These are phyloP conservation scores for Fraxinus paxiana DNA, from an alignment of 305 asterid genomes.

Conservation along the genomic window DNA sequence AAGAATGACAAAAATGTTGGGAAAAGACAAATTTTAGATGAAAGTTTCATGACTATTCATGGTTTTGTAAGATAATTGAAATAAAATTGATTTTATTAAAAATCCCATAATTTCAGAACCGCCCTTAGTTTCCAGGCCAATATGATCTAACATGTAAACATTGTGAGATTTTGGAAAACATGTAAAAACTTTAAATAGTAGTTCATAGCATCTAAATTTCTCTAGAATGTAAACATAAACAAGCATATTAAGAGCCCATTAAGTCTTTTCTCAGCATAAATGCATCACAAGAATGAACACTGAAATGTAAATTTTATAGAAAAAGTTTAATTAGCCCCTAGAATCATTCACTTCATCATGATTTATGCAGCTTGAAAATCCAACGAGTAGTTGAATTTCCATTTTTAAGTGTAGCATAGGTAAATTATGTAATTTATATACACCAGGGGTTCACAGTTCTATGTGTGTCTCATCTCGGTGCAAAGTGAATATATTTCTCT, in stretches of 20 bases:
- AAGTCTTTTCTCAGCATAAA: background rate
- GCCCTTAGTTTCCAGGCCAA: background rate
- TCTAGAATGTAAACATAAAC: background rate
- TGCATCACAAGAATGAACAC: background rate
- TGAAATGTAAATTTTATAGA: background rate
- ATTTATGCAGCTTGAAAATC: background rate
- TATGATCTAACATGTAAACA: background rate
- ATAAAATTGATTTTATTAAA: background rate
- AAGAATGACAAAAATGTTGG: background rate
- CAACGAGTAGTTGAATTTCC: background rate
- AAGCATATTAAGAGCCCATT: background rate
- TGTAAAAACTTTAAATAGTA: background rate
- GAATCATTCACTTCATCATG: background rate
- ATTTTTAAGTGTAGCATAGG: background rate
- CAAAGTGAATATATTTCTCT: background rate
- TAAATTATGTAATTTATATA: background rate
- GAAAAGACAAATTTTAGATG: background rate
- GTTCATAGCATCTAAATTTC: background rate
- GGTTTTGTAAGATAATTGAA: background rate
- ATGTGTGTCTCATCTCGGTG: background rate
- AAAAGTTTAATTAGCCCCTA: background rate
- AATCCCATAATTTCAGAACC: background rate
- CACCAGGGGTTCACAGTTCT: background rate
- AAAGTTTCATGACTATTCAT: background rate
- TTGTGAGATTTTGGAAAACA: background rate